Percentiles rank a stretch among this genome's conserved stretches.
These are phyloP conservation scores for Candida pseudoviswanathii DNA, from an alignment of 1,139 yeast species.

Conservation along the genomic window DNA sequence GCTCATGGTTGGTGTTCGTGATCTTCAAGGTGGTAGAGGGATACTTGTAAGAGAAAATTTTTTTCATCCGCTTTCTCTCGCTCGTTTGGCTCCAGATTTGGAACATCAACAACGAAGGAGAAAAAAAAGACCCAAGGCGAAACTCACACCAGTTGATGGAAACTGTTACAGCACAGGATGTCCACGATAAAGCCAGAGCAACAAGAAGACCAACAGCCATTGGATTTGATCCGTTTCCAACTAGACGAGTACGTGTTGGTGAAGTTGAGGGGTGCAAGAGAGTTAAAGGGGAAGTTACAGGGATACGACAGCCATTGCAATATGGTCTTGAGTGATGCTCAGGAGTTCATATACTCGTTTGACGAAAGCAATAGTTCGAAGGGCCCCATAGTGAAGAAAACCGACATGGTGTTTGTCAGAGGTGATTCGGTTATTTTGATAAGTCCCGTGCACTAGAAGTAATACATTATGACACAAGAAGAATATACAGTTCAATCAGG, in stretches of 20 bases:
- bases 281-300: constrained; percentile 85
- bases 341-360: constrained; percentile 71
- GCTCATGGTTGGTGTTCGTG: constrained; percentile 9
- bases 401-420: constrained; percentile 93
- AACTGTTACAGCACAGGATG: constrained; percentile 23
- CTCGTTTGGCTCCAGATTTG: background rate
- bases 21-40: background rate
- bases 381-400: constrained; percentile 54
- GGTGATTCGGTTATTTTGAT: constrained; percentile 92
- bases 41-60: background rate
- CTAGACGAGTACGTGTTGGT: constrained; percentile 87
- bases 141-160: background rate
- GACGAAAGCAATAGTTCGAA: constrained; percentile 37
- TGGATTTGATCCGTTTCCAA: constrained; percentile 83
- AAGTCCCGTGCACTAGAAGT: constrained; percentile 38
- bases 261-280: constrained; percentile 95
- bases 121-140: background rate
- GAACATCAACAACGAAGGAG: background rate
- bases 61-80: background rate
- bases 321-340: constrained; percentile 91
- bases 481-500: constrained; percentile 2
- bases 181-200: constrained; percentile 36
- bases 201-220: constrained; percentile 58
- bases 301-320: constrained; percentile 97
- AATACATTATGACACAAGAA: constrained; percentile 2